Evolutionary conservation across 768 basidiomycete species (phyloP), one percentile per base, ranked within the genome.

Genomic region (Boletus insuetus): DNA sequence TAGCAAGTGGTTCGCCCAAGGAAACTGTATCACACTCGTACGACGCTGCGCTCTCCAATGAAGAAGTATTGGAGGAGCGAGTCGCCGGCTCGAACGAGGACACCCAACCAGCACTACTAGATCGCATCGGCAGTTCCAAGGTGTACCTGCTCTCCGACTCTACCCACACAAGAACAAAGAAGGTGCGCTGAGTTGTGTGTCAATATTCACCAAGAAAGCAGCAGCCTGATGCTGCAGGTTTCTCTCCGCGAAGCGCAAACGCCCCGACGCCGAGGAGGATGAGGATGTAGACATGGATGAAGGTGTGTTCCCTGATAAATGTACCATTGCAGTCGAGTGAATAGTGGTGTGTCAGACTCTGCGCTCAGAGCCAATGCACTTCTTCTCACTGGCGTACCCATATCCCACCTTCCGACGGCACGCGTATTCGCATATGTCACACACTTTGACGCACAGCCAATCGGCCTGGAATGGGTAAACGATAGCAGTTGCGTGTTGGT

Each of bases 381-480:
- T 42, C 79, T 91, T 46, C 65, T 93, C n/a, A 77, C 75, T 6
- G 91, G 91, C 22, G 64, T 80, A 8, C 88, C 91, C 1, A 89
- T 94, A 54, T 77, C 85, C 5, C 81, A 85, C 61, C 79, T 94
- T 10, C 83, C 89, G 22, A 94, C 91, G 4, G 76, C 82, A 3
- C 81, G 87, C 38, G 78, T 94, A 50, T 93, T 93, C 65, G 90
- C 86, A 0, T 94, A 93, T 62, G 85, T 85, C 32, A 87, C 84
- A 2, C 86, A 92, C 61, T 91, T 89, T 63, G 86, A 88, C 45
- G 78, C 84, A 1, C 76, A 80, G 19, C 91, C 91, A 0, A 78
- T 90, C 58, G 91, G 80, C 9, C 74, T 94, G 9, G 91, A 94
- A 73, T 94, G 91, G 91, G 79, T 94, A 19, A 84, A 91, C 68